A percentile compares a stretch with the other conserved stretches of the same genome.
These are phyloP conservation scores for Vicia faba DNA, from an alignment of 306 rosid species.

Conservation along the genomic window DNA sequence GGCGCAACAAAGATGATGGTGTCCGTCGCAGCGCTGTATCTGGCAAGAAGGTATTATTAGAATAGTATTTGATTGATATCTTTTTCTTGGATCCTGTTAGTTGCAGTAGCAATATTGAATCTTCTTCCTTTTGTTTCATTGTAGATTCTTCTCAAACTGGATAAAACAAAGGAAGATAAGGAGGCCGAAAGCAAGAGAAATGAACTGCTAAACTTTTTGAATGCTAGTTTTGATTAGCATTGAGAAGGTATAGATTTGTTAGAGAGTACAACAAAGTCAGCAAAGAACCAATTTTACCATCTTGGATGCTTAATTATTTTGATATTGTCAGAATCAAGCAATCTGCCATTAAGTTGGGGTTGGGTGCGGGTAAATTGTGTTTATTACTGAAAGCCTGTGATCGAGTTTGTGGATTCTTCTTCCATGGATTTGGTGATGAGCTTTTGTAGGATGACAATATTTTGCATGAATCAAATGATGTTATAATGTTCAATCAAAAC, in stretches of 20 bases:
- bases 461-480: background rate
- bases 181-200: slow-evolving; percentile 88
- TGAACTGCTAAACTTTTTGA: slow-evolving; percentile 86
- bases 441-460: background rate
- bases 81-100: background rate
- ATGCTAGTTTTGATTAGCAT: slow-evolving; percentile 89
- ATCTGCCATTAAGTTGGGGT: background rate
- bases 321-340: slow-evolving; percentile 9
- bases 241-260: slow-evolving; percentile 35
- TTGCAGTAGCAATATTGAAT: slow-evolving; percentile 12
- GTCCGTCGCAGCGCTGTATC: slow-evolving; percentile 95
- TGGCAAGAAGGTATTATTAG: slow-evolving; percentile 76
- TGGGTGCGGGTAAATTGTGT: slow-evolving; percentile 2
- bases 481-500: too few species aligned
- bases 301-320: slow-evolving; percentile 23
- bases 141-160: slow-evolving; percentile 90
- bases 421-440: slow-evolving; percentile 10
- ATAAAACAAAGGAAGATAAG: slow-evolving; percentile 92
- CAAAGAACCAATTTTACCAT: slow-evolving; percentile 32
- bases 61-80: background rate
- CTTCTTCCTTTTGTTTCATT: slow-evolving; percentile 4
- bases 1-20: slow-evolving; percentile 81
- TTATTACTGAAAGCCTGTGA: slow-evolving; percentile 8
- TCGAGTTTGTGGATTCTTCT: slow-evolving; percentile 30
- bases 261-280: slow-evolving; percentile 29